Base-by-base conservation (phyloP, 2,329 filamentous ascomycete genomes). In the Escovopsis sp. region DNA sequence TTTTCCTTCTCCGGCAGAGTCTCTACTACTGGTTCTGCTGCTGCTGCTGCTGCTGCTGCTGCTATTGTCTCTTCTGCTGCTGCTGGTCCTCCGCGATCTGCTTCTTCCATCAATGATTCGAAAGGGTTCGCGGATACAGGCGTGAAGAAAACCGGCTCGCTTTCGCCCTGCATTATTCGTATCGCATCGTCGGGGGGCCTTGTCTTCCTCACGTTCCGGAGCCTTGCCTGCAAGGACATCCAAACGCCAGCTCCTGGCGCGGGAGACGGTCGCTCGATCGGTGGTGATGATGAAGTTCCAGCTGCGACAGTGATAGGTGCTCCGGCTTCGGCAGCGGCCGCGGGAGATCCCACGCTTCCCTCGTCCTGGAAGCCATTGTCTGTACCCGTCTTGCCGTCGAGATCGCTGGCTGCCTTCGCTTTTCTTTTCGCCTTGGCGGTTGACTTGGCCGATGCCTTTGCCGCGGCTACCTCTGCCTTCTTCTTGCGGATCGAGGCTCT, bases 221-320 rank as follows among this genome's bases (percentile, higher is more conserved):
- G 41, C 25, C 40, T 50, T 10, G 52, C 44, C 28, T 43, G 45
- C 3, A 55, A 40, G 3, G 53, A 51, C 2, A 45, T 50, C 50
- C 53, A 55, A 14, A 44, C 25, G 12, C 43, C 46, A n/a, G 39
- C 18, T 9, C 36, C 21, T 14, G 10, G 33, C 25, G 14, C 8
- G 15, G 27, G 15, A 15, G 17, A 31, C 3, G 15, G 28, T 17
- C 17, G 13, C 15, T 31, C 13, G 7, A 8, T 25, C 21, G 21
- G 21, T 25, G 4, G n/a, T n/a, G n/a, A n/a, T n/a, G n/a, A n/a
- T n/a, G n/a, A n/a, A n/a, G n/a, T n/a, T n/a, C n/a, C n/a, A n/a
- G n/a, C n/a, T n/a, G n/a, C n/a, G n/a, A n/a, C n/a, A n/a, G n/a
- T n/a, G n/a, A n/a, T n/a, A n/a, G n/a, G n/a, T n/a, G n/a, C n/a